A percentile compares a stretch with the other conserved stretches of the same genome.
Conservation (phyloP, 352 stramenopile species). For the Phytophthora nicotianae region DNA sequence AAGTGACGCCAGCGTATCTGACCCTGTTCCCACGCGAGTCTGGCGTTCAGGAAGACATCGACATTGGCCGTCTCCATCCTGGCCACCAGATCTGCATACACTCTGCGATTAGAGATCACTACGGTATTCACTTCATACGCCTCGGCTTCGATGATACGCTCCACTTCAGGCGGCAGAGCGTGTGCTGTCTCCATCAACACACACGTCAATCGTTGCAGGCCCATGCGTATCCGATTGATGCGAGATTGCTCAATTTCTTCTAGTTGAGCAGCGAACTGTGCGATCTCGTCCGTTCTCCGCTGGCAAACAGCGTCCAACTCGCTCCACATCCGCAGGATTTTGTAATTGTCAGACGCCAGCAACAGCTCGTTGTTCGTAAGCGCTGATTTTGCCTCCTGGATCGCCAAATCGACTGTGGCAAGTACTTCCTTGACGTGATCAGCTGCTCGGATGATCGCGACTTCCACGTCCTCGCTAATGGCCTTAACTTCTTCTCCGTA, state of each 20-base stretch:
- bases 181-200: conserved; percentile 71
- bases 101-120: conserved; percentile 78
- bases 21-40: conserved; percentile 70
- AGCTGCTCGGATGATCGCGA: conserved; percentile 51
- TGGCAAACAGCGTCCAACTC: conserved; percentile 49
- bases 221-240: conserved; percentile 43
- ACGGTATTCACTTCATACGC: conserved; percentile 82
- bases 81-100: conserved; percentile 76
- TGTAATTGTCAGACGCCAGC: conserved; percentile 40
- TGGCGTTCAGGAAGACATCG: conserved; percentile 55
- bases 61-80: conserved; percentile 73
- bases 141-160: conserved; percentile 77
- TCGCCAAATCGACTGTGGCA: conserved; percentile 35
- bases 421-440: conserved; percentile 70
- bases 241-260: conserved; percentile 62
- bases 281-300: conserved; percentile 47
- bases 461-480: conserved; percentile 71
- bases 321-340: conserved; percentile 48
- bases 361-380: conserved; percentile 45
- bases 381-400: conserved; percentile 21
- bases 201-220: conserved; percentile 52
- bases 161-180: conserved; percentile 64
- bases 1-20: conserved; percentile 72
- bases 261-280: conserved; percentile 47
- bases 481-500: conserved; percentile 59